These are phyloP conservation scores for Gyromitra esculenta DNA, from an alignment of 2,329 filamentous ascomycete species.

Conservation along the genomic window DNA sequence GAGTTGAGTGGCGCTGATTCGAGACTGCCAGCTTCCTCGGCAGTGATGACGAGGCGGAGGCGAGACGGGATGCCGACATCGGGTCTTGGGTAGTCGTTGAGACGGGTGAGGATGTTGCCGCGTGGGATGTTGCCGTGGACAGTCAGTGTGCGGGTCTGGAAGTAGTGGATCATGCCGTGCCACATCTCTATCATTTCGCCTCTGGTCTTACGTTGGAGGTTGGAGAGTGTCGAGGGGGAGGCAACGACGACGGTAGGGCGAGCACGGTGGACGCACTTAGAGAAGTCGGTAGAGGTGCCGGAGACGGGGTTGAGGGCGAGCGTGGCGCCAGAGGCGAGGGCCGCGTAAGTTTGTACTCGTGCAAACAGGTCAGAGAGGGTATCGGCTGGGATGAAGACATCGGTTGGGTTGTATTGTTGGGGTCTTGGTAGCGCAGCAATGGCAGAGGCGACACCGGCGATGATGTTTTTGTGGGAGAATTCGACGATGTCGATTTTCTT, in stretches of 20 bases:
- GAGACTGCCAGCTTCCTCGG: slow-evolving; percentile 73
- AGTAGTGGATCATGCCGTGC: slow-evolving; percentile 74
- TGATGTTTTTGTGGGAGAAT: slow-evolving; percentile 84
- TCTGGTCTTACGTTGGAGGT: slow-evolving; percentile 72
- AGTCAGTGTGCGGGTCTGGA: slow-evolving; percentile 74
- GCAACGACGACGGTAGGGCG: slow-evolving; percentile 84
- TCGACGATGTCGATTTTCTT: slow-evolving; percentile 76
- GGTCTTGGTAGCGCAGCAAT: slow-evolving; percentile 77
- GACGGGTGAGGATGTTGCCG: slow-evolving; percentile 70
- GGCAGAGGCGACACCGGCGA: slow-evolving; percentile 83
- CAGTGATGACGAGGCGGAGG: slow-evolving; percentile 81
- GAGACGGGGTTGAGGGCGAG: slow-evolving; percentile 90
- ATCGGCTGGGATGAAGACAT: slow-evolving; percentile 86
- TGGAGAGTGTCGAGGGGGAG: slow-evolving; percentile 76
- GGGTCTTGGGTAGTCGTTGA: slow-evolving; percentile 70
- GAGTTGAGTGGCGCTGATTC: slow-evolving; percentile 73
- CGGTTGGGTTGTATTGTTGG: slow-evolving; percentile 76
- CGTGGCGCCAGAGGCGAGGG: slow-evolving; percentile 84
- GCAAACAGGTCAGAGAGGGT: slow-evolving; percentile 82
- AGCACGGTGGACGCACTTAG: slow-evolving; percentile 76
- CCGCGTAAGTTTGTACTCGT: slow-evolving; percentile 80
- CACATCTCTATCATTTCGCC: slow-evolving; percentile 70
- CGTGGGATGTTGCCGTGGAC: slow-evolving; percentile 78
- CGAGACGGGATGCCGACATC: slow-evolving; percentile 71
- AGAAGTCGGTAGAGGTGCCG: slow-evolving; percentile 75